Evolutionary conservation across 2,329 filamentous ascomycete genomes (phyloP), one percentile per base, ranked within the genome.

Genomic region (Colletotrichum sp.): DNA sequence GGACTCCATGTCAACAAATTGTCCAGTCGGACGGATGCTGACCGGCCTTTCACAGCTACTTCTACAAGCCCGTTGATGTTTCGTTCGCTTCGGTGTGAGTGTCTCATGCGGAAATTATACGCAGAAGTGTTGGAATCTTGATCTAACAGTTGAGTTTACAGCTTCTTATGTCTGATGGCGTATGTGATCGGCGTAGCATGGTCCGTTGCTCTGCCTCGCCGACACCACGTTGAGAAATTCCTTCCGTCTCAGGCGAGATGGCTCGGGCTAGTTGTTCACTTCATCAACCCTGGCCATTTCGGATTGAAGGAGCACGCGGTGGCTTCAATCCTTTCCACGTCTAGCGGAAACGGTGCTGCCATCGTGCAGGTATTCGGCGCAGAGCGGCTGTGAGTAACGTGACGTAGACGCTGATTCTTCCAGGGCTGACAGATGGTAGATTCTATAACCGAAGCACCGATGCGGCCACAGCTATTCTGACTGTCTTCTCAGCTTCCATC

Each of bases 121-220:
- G 2, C 8, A 2, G 0, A 28, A 12, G 32, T 9, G 0, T 12
- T 21, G 18, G 2, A 3, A 26, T 26, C 4, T 3, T 9, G 1
- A 4, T 21, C 21, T 30, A 28, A 65, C n/a, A 4, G 3, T 21
- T 72, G 13, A 18, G 7, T 6, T 13, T 0, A 5, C 26, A 68
- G 70, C 16, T 77, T 77, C 28, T 55, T 77, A 0, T 77, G 68
- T 32, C 36, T 77, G 14, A 75, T 75, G 68, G 75, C 75, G 1
- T 77, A 77, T n/a, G 75, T 75, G 13, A 75, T 75, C n/a, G 75
- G 75, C 3, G 75, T 77, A 2, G 48, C 68, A 18, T 77, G 75
- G 75, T 77, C 71, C 13, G 64, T 77, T n/a, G 68, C 61, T 12
- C 64, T 77, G 5, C 75, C 75, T 8, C 75, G 75, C 30, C 71